Percentiles rank a stretch among this genome's conserved stretches.
Evolutionary conservation across 2,329 filamentous ascomycete species (phyloP).

Genomic region (Tolypocladium cylindrosporum): DNA sequence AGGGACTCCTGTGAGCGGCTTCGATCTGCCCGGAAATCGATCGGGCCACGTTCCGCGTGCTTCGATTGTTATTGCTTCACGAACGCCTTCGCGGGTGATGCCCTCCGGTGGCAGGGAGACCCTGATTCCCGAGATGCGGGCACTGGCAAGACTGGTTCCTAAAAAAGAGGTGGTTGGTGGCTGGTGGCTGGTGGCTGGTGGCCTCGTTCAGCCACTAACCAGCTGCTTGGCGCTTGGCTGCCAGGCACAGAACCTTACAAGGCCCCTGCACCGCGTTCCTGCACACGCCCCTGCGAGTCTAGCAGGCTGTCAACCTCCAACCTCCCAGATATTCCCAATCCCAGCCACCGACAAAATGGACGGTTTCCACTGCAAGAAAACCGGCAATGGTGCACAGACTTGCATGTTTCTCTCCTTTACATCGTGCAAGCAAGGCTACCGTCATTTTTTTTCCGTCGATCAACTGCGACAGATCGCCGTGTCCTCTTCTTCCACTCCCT

Average conservation of each 20-base stretch:
- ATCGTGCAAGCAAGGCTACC: neutral
- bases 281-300: neutral
- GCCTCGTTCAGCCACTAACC: neutral
- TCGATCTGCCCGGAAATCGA: too few species aligned
- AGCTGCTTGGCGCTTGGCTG: neutral
- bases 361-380: neutral
- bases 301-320: neutral
- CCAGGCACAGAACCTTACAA: neutral
- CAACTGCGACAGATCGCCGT: neutral
- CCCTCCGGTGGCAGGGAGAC: too few species aligned
- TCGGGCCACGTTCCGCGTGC: too few species aligned
- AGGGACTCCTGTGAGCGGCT: too few species aligned
- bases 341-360: neutral
- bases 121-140: too few species aligned
- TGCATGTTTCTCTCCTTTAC: neutral
- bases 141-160: too few species aligned
- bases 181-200: neutral
- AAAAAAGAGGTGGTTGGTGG: neutral
- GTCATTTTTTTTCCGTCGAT: neutral
- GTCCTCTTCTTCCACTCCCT: neutral
- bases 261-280: neutral
- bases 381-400: neutral
- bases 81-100: too few species aligned
- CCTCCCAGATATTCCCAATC: neutral
- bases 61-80: too few species aligned